These are phyloP conservation scores for Cladophialophora bantiana DNA, from an alignment of 2,329 filamentous ascomycete genomes.

Conservation along the genomic window DNA sequence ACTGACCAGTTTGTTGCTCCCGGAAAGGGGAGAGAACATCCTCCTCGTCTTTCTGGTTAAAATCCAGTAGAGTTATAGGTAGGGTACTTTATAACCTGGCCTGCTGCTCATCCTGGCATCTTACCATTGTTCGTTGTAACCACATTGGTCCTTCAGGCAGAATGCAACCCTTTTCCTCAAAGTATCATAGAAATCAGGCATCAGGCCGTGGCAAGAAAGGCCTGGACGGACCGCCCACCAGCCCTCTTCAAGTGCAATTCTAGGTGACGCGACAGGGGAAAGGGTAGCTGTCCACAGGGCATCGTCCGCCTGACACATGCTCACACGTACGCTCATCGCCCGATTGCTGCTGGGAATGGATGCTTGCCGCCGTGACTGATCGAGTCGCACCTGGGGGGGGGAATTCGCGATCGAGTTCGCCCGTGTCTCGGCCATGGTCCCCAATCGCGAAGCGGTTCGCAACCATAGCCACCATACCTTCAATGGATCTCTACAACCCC, in stretches of 20 bases:
- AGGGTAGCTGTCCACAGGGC: conserved; percentile 1
- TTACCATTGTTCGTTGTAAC: neutral
- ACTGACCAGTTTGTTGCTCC: too few relatives aligned
- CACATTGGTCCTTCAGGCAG: neutral
- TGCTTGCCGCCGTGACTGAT: neutral
- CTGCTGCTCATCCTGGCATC: neutral
- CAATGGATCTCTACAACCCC: conserved; percentile 17
- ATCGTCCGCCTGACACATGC: conserved; percentile 2
- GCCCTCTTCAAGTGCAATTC: conserved; percentile 1
- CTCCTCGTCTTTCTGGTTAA: too few relatives aligned
- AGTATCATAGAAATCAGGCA: neutral
- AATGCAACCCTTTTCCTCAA: neutral
- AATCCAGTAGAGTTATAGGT: neutral
- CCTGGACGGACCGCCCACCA: neutral
- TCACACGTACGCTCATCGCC: neutral
- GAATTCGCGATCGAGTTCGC: neutral
- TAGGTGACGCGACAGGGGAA: neutral
- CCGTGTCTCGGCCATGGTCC: neutral
- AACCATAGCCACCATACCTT: conserved; percentile 12
- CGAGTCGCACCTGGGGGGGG: neutral
- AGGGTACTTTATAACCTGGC: neutral
- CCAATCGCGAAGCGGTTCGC: neutral
- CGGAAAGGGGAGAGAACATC: too few relatives aligned
- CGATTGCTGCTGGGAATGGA: neutral
- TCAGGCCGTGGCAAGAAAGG: conserved; percentile 1